These are phyloP conservation scores for Leishmania mexicana DNA, from an alignment of 208 protist species.

Conservation along the genomic window DNA sequence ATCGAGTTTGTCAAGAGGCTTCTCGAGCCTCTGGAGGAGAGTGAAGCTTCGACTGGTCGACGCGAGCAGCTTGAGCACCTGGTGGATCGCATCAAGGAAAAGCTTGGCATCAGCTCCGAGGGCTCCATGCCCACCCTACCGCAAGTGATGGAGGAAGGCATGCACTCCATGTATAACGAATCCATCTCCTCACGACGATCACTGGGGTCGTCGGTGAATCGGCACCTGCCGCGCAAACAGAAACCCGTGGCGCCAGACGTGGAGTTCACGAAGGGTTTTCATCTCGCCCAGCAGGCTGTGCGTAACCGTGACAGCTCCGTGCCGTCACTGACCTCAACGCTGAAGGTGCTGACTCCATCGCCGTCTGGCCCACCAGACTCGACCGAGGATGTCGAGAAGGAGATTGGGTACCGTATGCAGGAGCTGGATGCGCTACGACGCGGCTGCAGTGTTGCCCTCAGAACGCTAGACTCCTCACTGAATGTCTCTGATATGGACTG, in stretches of 20 bases:
- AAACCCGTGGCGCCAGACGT: slow-evolving; percentile 35
- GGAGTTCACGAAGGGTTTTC: slow-evolving; percentile 11
- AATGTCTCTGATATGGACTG: slow-evolving; percentile 17
- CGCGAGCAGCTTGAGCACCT: slow-evolving; percentile 15
- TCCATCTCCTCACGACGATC: slow-evolving; percentile 1
- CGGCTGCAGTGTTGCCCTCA: slow-evolving; percentile 29
- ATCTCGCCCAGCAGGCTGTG: slow-evolving; percentile 15
- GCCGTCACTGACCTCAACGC: slow-evolving; percentile 2
- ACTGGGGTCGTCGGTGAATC: slow-evolving; percentile 8
- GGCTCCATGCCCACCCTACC: neutral
- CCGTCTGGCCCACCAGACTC: neutral
- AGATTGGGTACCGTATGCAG: slow-evolving; percentile 8
- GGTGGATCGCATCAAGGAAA: slow-evolving; percentile 13
- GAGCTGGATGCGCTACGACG: slow-evolving; percentile 31
- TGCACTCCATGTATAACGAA: neutral
- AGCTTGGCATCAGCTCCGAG: neutral
- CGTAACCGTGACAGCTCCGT: neutral
- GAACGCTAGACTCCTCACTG: slow-evolving; percentile 22
- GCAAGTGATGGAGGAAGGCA: neutral
- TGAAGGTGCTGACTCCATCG: slow-evolving; percentile 10
- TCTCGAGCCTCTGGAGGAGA: slow-evolving; percentile 14
- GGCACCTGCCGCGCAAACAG: slow-evolving; percentile 29
- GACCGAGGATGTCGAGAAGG: slow-evolving; percentile 10
- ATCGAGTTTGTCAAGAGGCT: slow-evolving; percentile 10
- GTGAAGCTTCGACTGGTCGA: neutral